Evolutionary conservation across 2,329 filamentous ascomycete genomes (phyloP).

Genomic region (Aspergillus carbonarius): DNA sequence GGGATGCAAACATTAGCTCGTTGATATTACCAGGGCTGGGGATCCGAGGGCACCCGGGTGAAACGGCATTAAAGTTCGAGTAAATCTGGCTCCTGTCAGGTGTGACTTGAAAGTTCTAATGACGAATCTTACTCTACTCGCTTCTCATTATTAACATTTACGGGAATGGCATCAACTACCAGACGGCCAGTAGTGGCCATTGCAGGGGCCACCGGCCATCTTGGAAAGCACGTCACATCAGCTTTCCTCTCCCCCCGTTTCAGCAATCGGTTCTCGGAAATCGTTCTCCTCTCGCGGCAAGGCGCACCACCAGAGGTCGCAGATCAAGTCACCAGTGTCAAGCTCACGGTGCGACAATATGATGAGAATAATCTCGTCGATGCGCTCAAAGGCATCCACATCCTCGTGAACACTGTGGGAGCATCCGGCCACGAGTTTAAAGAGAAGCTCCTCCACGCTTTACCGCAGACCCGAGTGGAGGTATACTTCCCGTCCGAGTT

Average conservation of each 20-base stretch:
- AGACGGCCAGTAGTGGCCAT: conserved; percentile 21
- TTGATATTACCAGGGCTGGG: background rate
- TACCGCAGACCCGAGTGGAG: conserved; percentile 27
- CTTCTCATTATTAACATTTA: background rate
- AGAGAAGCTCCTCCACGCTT: conserved; percentile 24
- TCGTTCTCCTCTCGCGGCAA: conserved; percentile 26
- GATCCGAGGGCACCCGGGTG: background rate
- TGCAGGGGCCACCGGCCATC: conserved; percentile 28
- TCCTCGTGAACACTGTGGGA: conserved; percentile 34
- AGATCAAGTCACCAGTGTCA: conserved; percentile 6
- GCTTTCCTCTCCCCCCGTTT: conserved; percentile 25
- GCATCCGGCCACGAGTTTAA: conserved; percentile 29
- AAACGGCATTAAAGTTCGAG: background rate
- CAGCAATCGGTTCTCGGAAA: conserved; percentile 20
- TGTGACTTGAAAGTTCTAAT: too few relatives aligned
- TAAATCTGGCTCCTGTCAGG: too few relatives aligned
- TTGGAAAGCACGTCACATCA: conserved; percentile 23
- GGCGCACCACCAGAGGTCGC: background rate
- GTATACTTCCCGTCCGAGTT: conserved; percentile 41
- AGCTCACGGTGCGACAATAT: conserved; percentile 18
- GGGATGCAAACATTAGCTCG: background rate
- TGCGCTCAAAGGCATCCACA: conserved; percentile 30
- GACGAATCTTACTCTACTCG: too few relatives aligned
- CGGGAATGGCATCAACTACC: background rate
- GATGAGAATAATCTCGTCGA: conserved; percentile 22